A percentile compares a stretch with the other conserved stretches of the same genome.
Evolutionary conservation across 148 eudicot species (phyloP).

Genomic region (Mesembryanthemum crystallinum): DNA sequence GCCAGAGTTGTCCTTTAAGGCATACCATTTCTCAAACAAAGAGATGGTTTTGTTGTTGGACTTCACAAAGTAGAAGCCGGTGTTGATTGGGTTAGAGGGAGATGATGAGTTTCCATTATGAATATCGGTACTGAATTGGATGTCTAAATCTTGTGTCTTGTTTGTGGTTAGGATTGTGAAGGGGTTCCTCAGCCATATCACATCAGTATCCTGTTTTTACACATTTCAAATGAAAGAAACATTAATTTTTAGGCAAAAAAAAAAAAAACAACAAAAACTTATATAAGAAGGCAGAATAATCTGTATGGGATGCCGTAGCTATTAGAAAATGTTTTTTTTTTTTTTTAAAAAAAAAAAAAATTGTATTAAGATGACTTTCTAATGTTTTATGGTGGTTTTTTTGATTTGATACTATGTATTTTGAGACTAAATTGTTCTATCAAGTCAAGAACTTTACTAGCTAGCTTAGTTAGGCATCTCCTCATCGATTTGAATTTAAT

Average conservation of each 20-base stretch:
- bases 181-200: constrained; percentile 75
- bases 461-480: too few species aligned
- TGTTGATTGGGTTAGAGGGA: constrained; percentile 45
- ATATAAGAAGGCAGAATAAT: too few species aligned
- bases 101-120: constrained; percentile 44
- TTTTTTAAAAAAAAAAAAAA: too few species aligned
- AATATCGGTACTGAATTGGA: constrained; percentile 48
- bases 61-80: constrained; percentile 68
- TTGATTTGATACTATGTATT: too few species aligned
- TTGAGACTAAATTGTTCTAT: too few species aligned
- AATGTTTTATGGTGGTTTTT: too few species aligned
- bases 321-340: too few species aligned
- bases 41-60: constrained; percentile 63
- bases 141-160: constrained; percentile 29
- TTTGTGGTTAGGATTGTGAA: constrained; percentile 39
- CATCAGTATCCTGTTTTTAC: constrained; percentile 53
- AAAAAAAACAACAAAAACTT: too few species aligned
- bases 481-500: too few species aligned
- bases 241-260: not conserved
- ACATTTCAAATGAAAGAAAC: not conserved
- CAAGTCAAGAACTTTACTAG: too few species aligned
- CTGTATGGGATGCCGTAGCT: too few species aligned
- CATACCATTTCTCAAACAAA: constrained; percentile 63
- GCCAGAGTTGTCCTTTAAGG: constrained; percentile 41
- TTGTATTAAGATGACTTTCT: too few species aligned